Evolutionary conservation across 805 yeast genomes (phyloP).

Genomic region (Jamesozyma spencerorum): DNA sequence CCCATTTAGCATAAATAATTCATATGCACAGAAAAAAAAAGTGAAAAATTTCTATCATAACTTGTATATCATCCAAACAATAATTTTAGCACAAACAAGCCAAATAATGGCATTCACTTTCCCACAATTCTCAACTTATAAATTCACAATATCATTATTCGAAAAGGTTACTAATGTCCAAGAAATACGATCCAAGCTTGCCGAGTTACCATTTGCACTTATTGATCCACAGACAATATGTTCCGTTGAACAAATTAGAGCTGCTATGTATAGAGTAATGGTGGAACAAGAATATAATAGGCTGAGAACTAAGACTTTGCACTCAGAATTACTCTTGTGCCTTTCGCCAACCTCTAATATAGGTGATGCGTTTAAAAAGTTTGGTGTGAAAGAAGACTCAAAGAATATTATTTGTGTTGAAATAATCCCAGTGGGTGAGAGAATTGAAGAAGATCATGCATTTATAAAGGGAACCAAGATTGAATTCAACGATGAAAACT

Average conservation of each 20-base stretch:
- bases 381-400: constrained; percentile 53
- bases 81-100: background rate
- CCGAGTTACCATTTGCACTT: constrained; percentile 53
- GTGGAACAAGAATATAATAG: constrained; percentile 39
- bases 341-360: constrained; percentile 62
- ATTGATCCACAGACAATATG: constrained; percentile 50
- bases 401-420: constrained; percentile 32
- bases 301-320: constrained; percentile 54
- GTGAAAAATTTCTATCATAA: background rate
- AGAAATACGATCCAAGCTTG: constrained; percentile 34
- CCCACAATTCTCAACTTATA: constrained; percentile 40
- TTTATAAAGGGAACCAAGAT: constrained; percentile 27
- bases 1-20: too few species aligned
- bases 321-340: constrained; percentile 63
- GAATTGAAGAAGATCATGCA: background rate
- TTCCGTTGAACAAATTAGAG: constrained; percentile 51
- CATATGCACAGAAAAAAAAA: background rate
- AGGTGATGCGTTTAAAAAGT: constrained; percentile 56
- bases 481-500: constrained; percentile 27
- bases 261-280: constrained; percentile 53
- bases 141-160: constrained; percentile 37
- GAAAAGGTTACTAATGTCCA: constrained; percentile 37
- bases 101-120: constrained; percentile 16
- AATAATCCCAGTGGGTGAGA: constrained; percentile 11
- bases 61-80: background rate